These are phyloP conservation scores for Trametopsis cervina DNA, from an alignment of 768 basidiomycete species.

Conservation along the genomic window DNA sequence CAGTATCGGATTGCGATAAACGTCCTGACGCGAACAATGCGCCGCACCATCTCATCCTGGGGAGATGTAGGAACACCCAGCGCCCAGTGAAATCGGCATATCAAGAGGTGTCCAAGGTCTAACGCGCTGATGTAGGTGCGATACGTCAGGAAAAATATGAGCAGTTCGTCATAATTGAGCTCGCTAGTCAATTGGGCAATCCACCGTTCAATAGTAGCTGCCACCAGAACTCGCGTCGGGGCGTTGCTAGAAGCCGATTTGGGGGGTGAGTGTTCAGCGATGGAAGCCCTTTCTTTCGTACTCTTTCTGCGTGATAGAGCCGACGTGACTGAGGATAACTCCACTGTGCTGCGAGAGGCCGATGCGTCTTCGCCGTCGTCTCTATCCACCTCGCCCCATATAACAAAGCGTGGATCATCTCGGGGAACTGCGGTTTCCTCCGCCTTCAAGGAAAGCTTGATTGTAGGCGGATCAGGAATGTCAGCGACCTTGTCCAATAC, in stretches of 20 bases:
- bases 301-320: conserved; percentile 31
- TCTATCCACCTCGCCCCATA: conserved; percentile 66
- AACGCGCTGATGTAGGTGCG: conserved; percentile 75
- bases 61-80: conserved; percentile 41
- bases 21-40: conserved; percentile 81
- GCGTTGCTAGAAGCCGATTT: conserved; percentile 22
- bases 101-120: conserved; percentile 76
- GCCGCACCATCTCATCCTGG: conserved; percentile 64
- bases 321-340: conserved; percentile 33
- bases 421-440: conserved; percentile 68
- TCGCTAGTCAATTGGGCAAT: conserved; percentile 86
- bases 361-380: conserved; percentile 27
- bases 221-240: conserved; percentile 55
- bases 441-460: conserved; percentile 59
- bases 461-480: conserved; percentile 51
- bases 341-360: conserved; percentile 34
- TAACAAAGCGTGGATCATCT: conserved; percentile 86
- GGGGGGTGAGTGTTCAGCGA: conserved; percentile 23
- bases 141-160: conserved; percentile 90
- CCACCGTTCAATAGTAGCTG: conserved; percentile 91
- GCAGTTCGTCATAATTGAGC: conserved; percentile 78
- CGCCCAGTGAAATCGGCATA: conserved; percentile 88
- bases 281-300: conserved; percentile 14
- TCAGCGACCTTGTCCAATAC: conserved; percentile 58
- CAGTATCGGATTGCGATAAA: conserved; percentile 89